These are phyloP conservation scores for Thelonectria discophora DNA, from an alignment of 2,329 filamentous ascomycete genomes.

Conservation along the genomic window DNA sequence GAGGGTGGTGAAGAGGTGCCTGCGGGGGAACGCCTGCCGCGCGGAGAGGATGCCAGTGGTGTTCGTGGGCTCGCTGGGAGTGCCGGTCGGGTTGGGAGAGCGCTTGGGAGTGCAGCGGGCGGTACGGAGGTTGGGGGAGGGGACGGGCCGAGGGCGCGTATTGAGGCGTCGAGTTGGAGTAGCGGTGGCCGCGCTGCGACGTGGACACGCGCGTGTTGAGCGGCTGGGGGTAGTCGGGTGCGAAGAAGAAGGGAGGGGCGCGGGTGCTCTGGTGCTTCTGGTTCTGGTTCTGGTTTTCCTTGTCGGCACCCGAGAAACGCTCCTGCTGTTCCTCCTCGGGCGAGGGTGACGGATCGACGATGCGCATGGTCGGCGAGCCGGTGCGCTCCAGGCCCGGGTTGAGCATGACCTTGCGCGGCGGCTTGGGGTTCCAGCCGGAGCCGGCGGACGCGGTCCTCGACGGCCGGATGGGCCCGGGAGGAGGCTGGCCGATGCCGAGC, in stretches of 20 bases:
- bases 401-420: constrained; percentile 20
- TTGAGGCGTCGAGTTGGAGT: constrained; percentile 26
- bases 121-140: constrained; percentile 4
- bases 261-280: too few species aligned
- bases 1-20: too few species aligned
- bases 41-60: constrained; percentile 21
- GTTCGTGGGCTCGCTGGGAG: constrained; percentile 22
- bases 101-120: constrained; percentile 22
- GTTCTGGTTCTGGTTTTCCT: constrained; percentile 25
- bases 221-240: constrained; percentile 38
- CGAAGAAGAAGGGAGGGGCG: constrained; percentile 36
- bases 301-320: constrained; percentile 16
- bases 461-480: constrained; percentile 9
- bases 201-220: constrained; percentile 26
- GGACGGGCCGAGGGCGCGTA: constrained; percentile 18
- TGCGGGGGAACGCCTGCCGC: constrained; percentile 12
- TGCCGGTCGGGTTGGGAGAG: constrained; percentile 5
- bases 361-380: constrained; percentile 50
- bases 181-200: constrained; percentile 26
- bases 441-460: neutral
- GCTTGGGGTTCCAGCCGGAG: constrained; percentile 14
- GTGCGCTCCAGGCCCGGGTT: constrained; percentile 38
- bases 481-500: constrained; percentile 46
- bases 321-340: constrained; percentile 26
- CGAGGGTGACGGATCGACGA: constrained; percentile 49